Evolutionary conservation across 106 monocot genomes (phyloP).

Genomic region (Acorus gramineus): DNA sequence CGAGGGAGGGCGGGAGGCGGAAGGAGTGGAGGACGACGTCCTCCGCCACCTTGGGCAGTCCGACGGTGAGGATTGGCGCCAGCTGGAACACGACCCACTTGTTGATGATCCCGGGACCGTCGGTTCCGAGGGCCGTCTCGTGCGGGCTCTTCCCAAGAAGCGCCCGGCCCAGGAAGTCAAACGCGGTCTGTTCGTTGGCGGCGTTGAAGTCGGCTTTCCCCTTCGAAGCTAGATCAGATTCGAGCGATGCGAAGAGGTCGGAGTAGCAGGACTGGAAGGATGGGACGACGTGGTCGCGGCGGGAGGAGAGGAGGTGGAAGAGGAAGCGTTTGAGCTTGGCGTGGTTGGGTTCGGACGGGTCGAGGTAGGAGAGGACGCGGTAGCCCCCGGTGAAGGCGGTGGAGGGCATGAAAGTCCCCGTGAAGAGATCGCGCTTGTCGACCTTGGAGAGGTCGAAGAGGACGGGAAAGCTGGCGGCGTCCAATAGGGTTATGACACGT

Average conservation of each 20-base stretch:
- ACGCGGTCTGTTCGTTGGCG: constrained; percentile 55
- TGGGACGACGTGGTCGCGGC: constrained; percentile 27
- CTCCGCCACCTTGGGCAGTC: constrained; percentile 52
- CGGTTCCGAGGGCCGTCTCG: constrained; percentile 32
- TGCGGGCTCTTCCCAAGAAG: constrained; percentile 46
- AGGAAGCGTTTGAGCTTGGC: constrained; percentile 59
- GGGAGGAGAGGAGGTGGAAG: constrained; percentile 54
- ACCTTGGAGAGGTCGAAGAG: constrained; percentile 87
- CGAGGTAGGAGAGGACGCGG: constrained; percentile 81
- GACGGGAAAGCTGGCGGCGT: constrained; percentile 68
- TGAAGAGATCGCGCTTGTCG: constrained; percentile 85
- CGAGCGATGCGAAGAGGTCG: constrained; percentile 41
- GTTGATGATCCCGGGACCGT: constrained; percentile 47
- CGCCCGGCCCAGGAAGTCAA: constrained; percentile 47
- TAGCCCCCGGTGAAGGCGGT: constrained; percentile 63
- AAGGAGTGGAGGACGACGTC: constrained; percentile 50
- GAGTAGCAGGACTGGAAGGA: constrained; percentile 59
- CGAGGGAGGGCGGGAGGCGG: constrained; percentile 47
- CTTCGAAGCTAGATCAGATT: constrained; percentile 28
- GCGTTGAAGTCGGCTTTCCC: constrained; percentile 67
- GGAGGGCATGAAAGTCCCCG: constrained; percentile 88
- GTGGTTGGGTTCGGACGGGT: constrained; percentile 82
- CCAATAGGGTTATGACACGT: constrained; percentile 71
- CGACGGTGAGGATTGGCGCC: constrained; percentile 56
- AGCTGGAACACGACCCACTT: constrained; percentile 83